Conservation (phyloP, 1,284 basidiomycete species). For the Austroboletus niveus region DNA sequence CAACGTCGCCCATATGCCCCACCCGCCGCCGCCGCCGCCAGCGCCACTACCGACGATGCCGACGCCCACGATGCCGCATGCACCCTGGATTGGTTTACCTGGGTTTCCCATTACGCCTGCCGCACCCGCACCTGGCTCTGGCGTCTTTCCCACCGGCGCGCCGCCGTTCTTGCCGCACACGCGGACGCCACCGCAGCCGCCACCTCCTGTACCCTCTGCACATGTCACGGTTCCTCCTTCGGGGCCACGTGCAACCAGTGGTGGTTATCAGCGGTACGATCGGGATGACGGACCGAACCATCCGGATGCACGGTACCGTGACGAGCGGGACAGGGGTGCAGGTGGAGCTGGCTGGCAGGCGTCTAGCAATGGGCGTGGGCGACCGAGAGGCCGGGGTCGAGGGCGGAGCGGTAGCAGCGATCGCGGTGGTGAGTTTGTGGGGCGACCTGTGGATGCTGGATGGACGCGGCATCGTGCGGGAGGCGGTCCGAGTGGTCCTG, state of each 20-base stretch:
- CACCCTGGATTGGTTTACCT: constrained; percentile 22
- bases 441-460: constrained; percentile 54
- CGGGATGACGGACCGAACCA: constrained; percentile 20
- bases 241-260: constrained; percentile 21
- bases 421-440: constrained; percentile 30
- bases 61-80: constrained; percentile 1
- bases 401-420: constrained; percentile 35
- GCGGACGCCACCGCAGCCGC: constrained; percentile 24
- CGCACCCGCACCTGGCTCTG: neutral
- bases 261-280: constrained; percentile 26
- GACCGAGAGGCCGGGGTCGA: constrained; percentile 37
- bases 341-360: constrained; percentile 28
- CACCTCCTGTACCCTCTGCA: constrained; percentile 17
- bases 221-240: constrained; percentile 16
- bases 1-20: constrained; percentile 22
- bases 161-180: constrained; percentile 20
- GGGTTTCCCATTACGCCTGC: constrained; percentile 16
- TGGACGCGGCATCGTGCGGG: constrained; percentile 44
- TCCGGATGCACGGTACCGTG: constrained; percentile 25
- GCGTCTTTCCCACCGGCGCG: neutral
- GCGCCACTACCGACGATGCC: constrained; percentile 8
- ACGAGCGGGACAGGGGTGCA: constrained; percentile 11
- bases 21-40: neutral
- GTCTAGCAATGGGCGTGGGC: constrained; percentile 27
- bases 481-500: constrained; percentile 11